Percentiles rank a stretch among this genome's conserved stretches.
Conservation (phyloP, 805 yeast species). For the Ogataea glucozyma region DNA sequence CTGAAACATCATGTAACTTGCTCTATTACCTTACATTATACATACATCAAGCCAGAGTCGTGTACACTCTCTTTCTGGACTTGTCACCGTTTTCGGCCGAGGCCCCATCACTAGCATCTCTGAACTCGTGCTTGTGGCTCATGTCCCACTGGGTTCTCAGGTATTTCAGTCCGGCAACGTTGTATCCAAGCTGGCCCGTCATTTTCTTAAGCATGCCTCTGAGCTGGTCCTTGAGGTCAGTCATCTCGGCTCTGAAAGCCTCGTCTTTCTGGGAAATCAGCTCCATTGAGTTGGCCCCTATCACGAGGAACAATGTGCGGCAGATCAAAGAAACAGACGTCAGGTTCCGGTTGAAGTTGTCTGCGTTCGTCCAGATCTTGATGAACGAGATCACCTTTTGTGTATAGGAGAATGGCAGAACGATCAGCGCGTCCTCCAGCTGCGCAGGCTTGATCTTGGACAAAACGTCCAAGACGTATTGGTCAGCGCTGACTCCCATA, state of each 20-base stretch:
- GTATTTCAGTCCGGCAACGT: slow-evolving; percentile 78
- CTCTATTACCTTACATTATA: background rate
- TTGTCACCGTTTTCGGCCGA: slow-evolving; percentile 50
- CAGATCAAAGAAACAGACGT: slow-evolving; percentile 65
- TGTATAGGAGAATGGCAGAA: slow-evolving; percentile 86
- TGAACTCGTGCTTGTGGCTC: slow-evolving; percentile 70
- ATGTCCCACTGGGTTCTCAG: slow-evolving; percentile 77
- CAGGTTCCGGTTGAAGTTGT: slow-evolving; percentile 43
- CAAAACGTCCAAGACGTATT: slow-evolving; percentile 74
- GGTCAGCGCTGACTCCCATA: slow-evolving; percentile 67
- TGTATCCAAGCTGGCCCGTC: slow-evolving; percentile 71
- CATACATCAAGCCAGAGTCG: slow-evolving; percentile 13
- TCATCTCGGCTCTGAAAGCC: slow-evolving; percentile 60
- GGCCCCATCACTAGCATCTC: slow-evolving; percentile 43
- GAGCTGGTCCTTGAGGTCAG: slow-evolving; percentile 60
- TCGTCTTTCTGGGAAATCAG: slow-evolving; percentile 69
- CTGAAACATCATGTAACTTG: background rate
- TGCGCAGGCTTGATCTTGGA: slow-evolving; percentile 77
- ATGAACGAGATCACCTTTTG: slow-evolving; percentile 69
- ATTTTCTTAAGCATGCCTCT: slow-evolving; percentile 55
- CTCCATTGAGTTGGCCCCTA: slow-evolving; percentile 77
- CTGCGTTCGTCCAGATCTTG: slow-evolving; percentile 65
- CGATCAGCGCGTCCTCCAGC: slow-evolving; percentile 88
- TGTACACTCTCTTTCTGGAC: slow-evolving; percentile 70
- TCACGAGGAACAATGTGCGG: slow-evolving; percentile 71